These are phyloP conservation scores for Lagerstroemia speciosa DNA, from an alignment of 345 rosid species.

Conservation along the genomic window DNA sequence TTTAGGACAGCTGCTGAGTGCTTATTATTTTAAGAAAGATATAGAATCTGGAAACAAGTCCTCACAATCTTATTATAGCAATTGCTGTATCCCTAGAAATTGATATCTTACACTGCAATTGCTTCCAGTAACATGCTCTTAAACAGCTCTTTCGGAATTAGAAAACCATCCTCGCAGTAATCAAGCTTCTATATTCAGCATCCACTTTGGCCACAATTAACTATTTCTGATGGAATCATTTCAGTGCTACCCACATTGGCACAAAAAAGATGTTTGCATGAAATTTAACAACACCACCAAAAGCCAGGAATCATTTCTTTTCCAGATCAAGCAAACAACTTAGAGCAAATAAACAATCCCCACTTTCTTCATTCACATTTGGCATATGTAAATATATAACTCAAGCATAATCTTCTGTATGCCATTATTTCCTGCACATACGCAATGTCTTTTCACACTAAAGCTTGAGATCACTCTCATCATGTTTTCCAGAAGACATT, in stretches of 20 bases:
- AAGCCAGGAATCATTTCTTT: background rate
- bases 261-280: background rate
- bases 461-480: background rate
- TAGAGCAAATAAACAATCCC: background rate
- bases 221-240: background rate
- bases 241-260: too few species aligned
- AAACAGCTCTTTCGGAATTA: background rate
- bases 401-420: background rate
- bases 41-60: background rate
- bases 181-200: background rate
- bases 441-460: background rate
- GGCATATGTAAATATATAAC: background rate
- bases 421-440: background rate
- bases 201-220: background rate
- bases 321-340: background rate
- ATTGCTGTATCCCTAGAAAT: background rate
- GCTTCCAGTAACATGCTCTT: background rate
- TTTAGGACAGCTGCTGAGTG: background rate
- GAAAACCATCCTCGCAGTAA: background rate
- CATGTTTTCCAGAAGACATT: background rate
- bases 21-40: background rate
- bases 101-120: background rate
- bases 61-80: background rate
- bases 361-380: background rate
- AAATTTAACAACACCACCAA: background rate